Percentiles rank a stretch among this genome's conserved stretches.
These are phyloP conservation scores for Lachnellula subtilissima DNA, from an alignment of 2,329 filamentous ascomycete species.

Conservation along the genomic window DNA sequence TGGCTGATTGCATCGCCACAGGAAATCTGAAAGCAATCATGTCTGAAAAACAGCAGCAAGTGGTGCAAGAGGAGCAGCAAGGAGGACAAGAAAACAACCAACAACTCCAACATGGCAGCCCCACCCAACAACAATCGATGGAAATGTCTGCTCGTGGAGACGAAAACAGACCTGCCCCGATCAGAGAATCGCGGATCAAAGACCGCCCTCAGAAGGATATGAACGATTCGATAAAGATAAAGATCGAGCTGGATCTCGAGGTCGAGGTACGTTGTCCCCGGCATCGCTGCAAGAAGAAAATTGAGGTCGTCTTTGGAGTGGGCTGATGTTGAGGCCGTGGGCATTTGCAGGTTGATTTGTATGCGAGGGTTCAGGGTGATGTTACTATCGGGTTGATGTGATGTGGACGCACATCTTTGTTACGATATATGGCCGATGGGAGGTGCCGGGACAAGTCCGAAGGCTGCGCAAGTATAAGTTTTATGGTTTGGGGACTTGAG, in stretches of 20 bases:
- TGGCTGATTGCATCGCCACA: not conserved
- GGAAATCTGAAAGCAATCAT: not conserved
- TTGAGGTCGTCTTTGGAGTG: not conserved
- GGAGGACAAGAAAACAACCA: not conserved
- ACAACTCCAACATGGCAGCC: not conserved
- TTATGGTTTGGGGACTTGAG: too few relatives aligned
- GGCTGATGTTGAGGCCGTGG: constrained; percentile 1
- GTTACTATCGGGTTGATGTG: constrained; percentile 35
- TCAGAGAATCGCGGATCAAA: constrained; percentile 31
- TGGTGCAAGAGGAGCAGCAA: not conserved
- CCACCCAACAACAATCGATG: not conserved
- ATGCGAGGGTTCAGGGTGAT: constrained; percentile 23
- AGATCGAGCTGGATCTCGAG: constrained; percentile 33
- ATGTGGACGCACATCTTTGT: not conserved
- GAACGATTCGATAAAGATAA: constrained; percentile 2
- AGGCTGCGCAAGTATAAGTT: too few relatives aligned
- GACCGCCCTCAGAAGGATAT: constrained; percentile 29
- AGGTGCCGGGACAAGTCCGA: too few relatives aligned
- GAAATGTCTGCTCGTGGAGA: not conserved
- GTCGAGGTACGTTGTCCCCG: constrained; percentile 23
- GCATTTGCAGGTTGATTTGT: constrained; percentile 18
- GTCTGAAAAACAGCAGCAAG: not conserved
- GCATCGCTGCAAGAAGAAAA: too few relatives aligned
- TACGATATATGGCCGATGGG: too few relatives aligned
- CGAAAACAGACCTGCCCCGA: constrained; percentile 7